These are phyloP conservation scores for Boletus vermiculosoides DNA, from an alignment of 768 basidiomycete genomes.

Conservation along the genomic window DNA sequence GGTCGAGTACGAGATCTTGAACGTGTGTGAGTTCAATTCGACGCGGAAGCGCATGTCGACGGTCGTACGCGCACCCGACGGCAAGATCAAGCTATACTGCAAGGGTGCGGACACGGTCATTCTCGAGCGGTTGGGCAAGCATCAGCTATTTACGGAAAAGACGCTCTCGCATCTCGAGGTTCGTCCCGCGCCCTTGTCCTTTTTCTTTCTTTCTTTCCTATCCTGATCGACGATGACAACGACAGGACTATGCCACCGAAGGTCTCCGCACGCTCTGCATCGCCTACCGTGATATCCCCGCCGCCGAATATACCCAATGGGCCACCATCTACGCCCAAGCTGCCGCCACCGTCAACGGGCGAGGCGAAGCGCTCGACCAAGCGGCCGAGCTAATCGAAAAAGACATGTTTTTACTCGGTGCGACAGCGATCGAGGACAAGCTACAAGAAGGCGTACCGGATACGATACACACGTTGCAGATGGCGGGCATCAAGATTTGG, in stretches of 20 bases:
- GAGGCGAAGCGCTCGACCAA: conserved; percentile 90
- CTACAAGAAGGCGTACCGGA: conserved; percentile 98
- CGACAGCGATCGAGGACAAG: conserved; percentile 98
- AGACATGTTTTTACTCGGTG: conserved; percentile 89
- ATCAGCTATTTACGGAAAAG: conserved; percentile 81
- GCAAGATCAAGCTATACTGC: conserved; percentile 90
- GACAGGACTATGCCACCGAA: conserved; percentile 92
- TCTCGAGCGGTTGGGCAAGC: conserved; percentile 83
- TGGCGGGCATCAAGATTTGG: conserved; percentile 99
- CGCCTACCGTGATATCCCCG: conserved; percentile 88
- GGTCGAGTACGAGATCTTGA: conserved; percentile 86
- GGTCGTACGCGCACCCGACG: conserved; percentile 80
- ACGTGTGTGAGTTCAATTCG: conserved; percentile 99
- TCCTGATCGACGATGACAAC: background rate
- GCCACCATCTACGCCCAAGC: conserved; percentile 84
- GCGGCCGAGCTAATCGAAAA: conserved; percentile 96
- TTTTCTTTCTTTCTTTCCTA: background rate
- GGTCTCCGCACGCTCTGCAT: conserved; percentile 96
- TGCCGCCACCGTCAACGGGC: conserved; percentile 91
- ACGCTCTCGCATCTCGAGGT: conserved; percentile 92
- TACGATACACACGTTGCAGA: conserved; percentile 94
- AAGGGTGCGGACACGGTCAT: conserved; percentile 99
- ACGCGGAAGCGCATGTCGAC: conserved; percentile 98
- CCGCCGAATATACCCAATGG: conserved; percentile 92
- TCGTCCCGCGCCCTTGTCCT: conserved; percentile 5